Evolutionary conservation across 1,284 basidiomycete species (phyloP), one percentile per base, ranked within the genome.

Genomic region (Cystobasidium sp.): DNA sequence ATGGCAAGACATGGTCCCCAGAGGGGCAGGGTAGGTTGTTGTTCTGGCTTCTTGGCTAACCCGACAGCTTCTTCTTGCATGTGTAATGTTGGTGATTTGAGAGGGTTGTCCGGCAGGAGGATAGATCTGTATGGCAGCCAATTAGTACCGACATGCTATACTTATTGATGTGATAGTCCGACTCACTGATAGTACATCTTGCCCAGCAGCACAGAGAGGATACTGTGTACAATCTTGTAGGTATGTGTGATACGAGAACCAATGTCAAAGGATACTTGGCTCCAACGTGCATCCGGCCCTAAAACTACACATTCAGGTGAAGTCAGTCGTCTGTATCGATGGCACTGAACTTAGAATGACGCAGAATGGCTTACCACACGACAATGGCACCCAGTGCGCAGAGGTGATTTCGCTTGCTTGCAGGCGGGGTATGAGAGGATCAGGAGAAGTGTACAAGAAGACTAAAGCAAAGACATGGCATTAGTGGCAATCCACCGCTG

Each of bases 211-310:
- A 91, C 83, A 43, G 93, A 87, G 58, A 99, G 87, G 53, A 93
- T 85, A 72, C 90, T 83, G 22, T 92, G 88, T 6, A 97, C 85
- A 49, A 85, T 77, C 31, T 82, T 80, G 75, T 84, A 85, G 78
- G 90, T 89, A 6, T 96, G 94, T 0, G 93, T 90, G 37, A 98
- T 85, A 2, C 95, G 88, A 16, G 93, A 92, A 1, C 92, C 91
- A 59, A 97, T 93, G 81, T 98, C 96, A 24, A 98, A 93, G n/a
- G 90, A 90, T 20, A 97, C 93, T 14, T 86, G 88, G 0, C 92
- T 90, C 94, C 93, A 97, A 14, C 65, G 61, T 20, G 73, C 75
- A 39, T 75, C 46, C 2, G 75, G 75, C 8, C 51, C 20, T 18
- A 66, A 62, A 8, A 75, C 72, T 74, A 53, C 6, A 51, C 47